phyloP scores from a whole-genome alignment of 2,329 filamentous ascomycete genomes.

The Gnomoniopsis smithogilvyi region DNA sequence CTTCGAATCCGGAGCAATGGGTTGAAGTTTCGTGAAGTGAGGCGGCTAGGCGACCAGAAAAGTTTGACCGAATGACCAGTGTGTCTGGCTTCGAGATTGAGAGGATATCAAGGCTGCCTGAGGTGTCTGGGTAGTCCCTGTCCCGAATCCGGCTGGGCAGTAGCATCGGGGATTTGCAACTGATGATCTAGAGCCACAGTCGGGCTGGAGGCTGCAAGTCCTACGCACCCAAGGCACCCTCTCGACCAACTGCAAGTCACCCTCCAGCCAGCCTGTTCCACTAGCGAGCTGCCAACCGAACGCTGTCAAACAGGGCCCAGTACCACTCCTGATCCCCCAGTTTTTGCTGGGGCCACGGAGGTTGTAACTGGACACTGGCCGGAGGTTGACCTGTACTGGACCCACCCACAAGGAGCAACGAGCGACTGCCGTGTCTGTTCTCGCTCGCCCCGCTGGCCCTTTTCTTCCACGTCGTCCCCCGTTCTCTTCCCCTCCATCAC shows the following conservation, averaged over 20 bases:
- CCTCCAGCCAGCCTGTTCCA: not conserved
- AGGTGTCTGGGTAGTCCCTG: slow-evolving; percentile 14
- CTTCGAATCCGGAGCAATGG: not conserved
- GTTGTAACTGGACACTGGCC: not conserved
- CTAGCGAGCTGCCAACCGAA: slow-evolving; percentile 4
- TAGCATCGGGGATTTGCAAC: not conserved
- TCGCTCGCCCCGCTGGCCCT: slow-evolving; percentile 6
- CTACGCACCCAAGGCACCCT: not conserved
- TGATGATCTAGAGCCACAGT: not conserved
- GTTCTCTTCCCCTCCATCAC: slow-evolving; percentile 11
- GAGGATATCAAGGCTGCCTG: slow-evolving; percentile 3
- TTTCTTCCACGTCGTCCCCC: slow-evolving; percentile 16
- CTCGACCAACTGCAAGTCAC: slow-evolving; percentile 15
- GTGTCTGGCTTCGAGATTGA: not conserved
- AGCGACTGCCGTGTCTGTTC: not conserved
- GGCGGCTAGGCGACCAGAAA: not conserved
- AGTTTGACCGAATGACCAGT: not conserved
- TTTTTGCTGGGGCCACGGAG: not conserved
- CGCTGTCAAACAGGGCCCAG: not conserved
- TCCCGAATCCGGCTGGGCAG: not conserved
- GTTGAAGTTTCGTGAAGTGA: not conserved
- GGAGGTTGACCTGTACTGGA: not conserved
- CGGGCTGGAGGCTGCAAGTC: not conserved
- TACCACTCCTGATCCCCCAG: not conserved
- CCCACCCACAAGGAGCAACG: not conserved